These are phyloP conservation scores for Tetratostichococcus sp. DNA, from an alignment of 139 green algal species.

Conservation along the genomic window DNA sequence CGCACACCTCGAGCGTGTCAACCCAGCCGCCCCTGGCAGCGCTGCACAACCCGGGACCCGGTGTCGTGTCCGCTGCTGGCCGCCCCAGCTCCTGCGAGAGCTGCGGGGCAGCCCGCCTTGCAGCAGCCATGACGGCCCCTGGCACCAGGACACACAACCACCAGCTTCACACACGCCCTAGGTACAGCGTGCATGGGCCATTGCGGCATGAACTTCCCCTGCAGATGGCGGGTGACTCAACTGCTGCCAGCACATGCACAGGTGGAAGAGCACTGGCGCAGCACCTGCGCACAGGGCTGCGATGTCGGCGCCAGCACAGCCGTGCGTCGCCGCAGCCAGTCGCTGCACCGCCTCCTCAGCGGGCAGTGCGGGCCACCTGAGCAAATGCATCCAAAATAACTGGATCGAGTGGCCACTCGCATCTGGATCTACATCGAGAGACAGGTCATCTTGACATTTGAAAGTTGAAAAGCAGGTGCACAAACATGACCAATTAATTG, in stretches of 20 bases:
- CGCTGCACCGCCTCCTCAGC: slow-evolving; percentile 16
- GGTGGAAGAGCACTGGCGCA: too few species aligned
- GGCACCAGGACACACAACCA: slow-evolving; percentile 54
- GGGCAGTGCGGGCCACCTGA: slow-evolving; percentile 38
- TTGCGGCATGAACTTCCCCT: too few species aligned
- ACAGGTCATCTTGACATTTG: neutral
- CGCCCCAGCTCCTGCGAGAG: slow-evolving; percentile 9
- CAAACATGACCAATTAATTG: too few species aligned
- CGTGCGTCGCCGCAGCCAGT: slow-evolving; percentile 52
- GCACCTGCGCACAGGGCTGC: slow-evolving; percentile 53
- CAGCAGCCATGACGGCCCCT: slow-evolving; percentile 21
- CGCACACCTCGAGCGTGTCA: neutral
- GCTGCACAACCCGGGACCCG: too few species aligned
- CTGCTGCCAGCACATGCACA: too few species aligned
- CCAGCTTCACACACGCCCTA: too few species aligned
- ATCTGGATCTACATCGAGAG: too few species aligned
- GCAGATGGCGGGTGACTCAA: too few species aligned
- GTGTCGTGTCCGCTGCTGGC: neutral
- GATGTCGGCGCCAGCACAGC: slow-evolving; percentile 73
- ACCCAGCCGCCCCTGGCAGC: neutral
- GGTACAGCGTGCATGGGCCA: too few species aligned
- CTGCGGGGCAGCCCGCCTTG: slow-evolving; percentile 25
- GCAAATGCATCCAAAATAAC: too few species aligned
- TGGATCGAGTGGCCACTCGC: too few species aligned
- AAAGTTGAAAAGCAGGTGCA: too few species aligned